Evolutionary conservation across 2,329 filamentous ascomycete species (phyloP), one percentile per base, ranked within the genome.

Genomic region (Claviceps sp.): DNA sequence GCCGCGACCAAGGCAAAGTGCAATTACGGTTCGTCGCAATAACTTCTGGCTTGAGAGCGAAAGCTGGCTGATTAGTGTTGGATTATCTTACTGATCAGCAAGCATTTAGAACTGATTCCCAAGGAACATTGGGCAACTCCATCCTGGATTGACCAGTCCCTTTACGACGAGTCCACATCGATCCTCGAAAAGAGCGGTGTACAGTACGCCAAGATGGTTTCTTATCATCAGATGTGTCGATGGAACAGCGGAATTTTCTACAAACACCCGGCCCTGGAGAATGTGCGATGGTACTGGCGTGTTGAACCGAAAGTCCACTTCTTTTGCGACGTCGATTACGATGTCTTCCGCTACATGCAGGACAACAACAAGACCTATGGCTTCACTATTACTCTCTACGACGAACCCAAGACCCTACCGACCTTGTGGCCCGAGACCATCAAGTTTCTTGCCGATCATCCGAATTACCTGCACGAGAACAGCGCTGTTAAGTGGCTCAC

Each of bases 181-280:
- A 79, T 94, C 8, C 78, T 98, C 52, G 76, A 87, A 62, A 86
- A 93, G 64, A 80, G 91, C 62, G 78, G 85, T 9, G 89, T 98
- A 44, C 91, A 97, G 66, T 98, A 98, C 67, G 88, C 87, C 62
- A 78, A 82, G 60, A 87, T 87, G 75, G 71, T 87, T 51, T 95
- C 89, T 48, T 98, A 98, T 71, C 91, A 97, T 70, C 87, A 97
- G 66, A 98, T 98, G 93, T 98, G 93, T 66, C 84, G 93, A 52
- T 98, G 93, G 93, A 98, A 98, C 72, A 94, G 87, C 63, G 93
- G 93, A 63, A 77, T 97, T 69, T 98, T 98, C 76, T 96, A 95
- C 75, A 89, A 93, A 65, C 93, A 98, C 68, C 89, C 89, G 0
- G 90, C 89, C 0, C 79, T 98, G 52, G 75, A 82, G 58, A 70